Percentiles rank a stretch among this genome's conserved stretches.
These are phyloP conservation scores for Cercospora sp. DNA, from an alignment of 2,329 filamentous ascomycete genomes.

Conservation along the genomic window DNA sequence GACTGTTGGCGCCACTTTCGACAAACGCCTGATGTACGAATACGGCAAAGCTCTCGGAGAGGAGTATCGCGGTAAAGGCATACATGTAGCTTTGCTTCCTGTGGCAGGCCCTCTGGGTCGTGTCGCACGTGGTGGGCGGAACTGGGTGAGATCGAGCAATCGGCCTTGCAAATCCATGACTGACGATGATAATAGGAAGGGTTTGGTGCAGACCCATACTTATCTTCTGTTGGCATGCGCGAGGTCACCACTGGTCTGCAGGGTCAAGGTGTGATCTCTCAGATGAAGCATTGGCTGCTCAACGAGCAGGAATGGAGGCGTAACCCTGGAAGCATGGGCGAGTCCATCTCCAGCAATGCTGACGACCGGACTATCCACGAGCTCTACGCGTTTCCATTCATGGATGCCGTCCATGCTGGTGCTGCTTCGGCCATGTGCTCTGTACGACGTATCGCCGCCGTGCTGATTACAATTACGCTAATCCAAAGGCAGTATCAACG, in stretches of 20 bases:
- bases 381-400: slow-evolving; percentile 47
- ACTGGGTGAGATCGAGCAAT: slow-evolving; percentile 46
- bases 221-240: slow-evolving; percentile 54
- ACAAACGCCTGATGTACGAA: slow-evolving; percentile 54
- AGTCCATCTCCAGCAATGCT: slow-evolving; percentile 55
- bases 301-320: slow-evolving; percentile 61
- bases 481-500: slow-evolving; percentile 50
- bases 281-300: slow-evolving; percentile 53
- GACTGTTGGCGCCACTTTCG: slow-evolving; percentile 54
- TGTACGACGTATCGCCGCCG: not conserved
- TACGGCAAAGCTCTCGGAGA: slow-evolving; percentile 55
- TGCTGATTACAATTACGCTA: not conserved
- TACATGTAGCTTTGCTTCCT: slow-evolving; percentile 58
- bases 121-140: slow-evolving; percentile 31
- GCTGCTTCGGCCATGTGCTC: slow-evolving; percentile 57
- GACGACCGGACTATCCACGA: slow-evolving; percentile 60
- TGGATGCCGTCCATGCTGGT: slow-evolving; percentile 53
- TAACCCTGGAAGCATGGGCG: slow-evolving; percentile 35
- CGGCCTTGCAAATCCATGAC: not conserved
- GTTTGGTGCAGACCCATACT: slow-evolving; percentile 66
- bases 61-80: slow-evolving; percentile 37
- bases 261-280: slow-evolving; percentile 32
- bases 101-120: slow-evolving; percentile 60
- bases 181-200: slow-evolving; percentile 37
- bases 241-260: slow-evolving; percentile 58